Evolutionary conservation across 352 stramenopile genomes (phyloP).

Genomic region (Globisporangium barbulae): DNA sequence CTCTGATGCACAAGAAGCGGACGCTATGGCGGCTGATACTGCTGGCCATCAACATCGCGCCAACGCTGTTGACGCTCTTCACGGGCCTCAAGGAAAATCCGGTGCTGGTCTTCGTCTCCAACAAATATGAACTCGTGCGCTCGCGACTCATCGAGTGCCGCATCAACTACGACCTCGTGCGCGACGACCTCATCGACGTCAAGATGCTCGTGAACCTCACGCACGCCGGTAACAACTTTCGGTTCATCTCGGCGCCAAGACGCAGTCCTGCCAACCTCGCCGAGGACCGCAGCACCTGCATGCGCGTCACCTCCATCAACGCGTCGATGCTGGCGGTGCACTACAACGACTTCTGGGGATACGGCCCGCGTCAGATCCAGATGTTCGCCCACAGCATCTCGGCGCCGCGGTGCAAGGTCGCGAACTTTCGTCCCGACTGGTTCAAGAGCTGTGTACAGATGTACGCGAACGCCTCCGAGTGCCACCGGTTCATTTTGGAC

Average conservation of each 20-base stretch:
- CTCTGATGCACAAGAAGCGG: background rate
- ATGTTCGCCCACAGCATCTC: slow-evolving; percentile 35
- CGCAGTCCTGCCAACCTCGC: background rate
- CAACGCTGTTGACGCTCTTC: slow-evolving; percentile 26
- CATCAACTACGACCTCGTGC: slow-evolving; percentile 25
- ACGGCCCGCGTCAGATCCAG: slow-evolving; percentile 19
- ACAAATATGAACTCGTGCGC: slow-evolving; percentile 23
- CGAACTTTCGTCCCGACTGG: slow-evolving; percentile 31
- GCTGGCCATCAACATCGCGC: slow-evolving; percentile 19
- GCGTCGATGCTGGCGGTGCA: background rate
- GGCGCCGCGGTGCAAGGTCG: slow-evolving; percentile 25
- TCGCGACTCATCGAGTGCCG: slow-evolving; percentile 10
- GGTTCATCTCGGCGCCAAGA: slow-evolving; percentile 26
- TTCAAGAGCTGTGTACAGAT: slow-evolving; percentile 14
- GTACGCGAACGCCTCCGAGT: slow-evolving; percentile 19
- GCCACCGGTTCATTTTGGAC: slow-evolving; percentile 27
- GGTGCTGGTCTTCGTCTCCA: slow-evolving; percentile 12
- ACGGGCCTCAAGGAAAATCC: slow-evolving; percentile 26
- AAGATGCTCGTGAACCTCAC: slow-evolving; percentile 15
- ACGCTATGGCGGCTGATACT: background rate
- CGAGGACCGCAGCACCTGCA: background rate
- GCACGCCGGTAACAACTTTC: slow-evolving; percentile 17
- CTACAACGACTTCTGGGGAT: slow-evolving; percentile 3
- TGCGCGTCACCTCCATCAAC: slow-evolving; percentile 1
- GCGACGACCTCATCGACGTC: slow-evolving; percentile 13